phyloP scores from a whole-genome alignment of 306 rosid genomes.

The Malus domestica region DNA sequence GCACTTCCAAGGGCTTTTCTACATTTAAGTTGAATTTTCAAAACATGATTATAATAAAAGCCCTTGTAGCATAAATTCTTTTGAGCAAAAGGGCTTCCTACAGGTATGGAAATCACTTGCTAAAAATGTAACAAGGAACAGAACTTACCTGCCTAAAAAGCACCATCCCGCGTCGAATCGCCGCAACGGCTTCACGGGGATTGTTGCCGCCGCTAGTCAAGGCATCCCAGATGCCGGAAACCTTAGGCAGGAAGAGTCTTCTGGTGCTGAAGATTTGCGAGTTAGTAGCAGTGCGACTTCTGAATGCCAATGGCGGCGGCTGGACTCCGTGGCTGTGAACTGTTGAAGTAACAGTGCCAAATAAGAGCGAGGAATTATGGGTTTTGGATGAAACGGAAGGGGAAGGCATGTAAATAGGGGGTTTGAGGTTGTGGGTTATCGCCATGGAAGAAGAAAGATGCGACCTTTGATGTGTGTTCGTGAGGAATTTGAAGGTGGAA shows the following conservation, averaged over 20 bases:
- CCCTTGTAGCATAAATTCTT: too few relatives aligned
- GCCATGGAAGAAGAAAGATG: constrained; percentile 31
- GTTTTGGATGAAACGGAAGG: constrained; percentile 22
- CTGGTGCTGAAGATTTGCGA: constrained; percentile 23
- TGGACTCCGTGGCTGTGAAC: constrained; percentile 11
- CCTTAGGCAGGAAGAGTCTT: constrained; percentile 61
- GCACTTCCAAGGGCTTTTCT: too few relatives aligned
- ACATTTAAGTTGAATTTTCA: too few relatives aligned
- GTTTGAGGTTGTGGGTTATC: constrained; percentile 25
- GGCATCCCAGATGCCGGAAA: constrained; percentile 84
- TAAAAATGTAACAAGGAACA: neutral
- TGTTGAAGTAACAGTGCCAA: constrained; percentile 13
- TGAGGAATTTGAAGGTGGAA: neutral
- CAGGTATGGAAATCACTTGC: too few relatives aligned
- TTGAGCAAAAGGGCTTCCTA: too few relatives aligned
- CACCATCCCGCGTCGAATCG: constrained; percentile 75
- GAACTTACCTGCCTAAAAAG: constrained; percentile 61
- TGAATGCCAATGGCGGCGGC: constrained; percentile 13
- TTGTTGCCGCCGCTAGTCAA: constrained; percentile 58
- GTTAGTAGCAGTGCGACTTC: neutral
- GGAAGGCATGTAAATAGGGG: constrained; percentile 22
- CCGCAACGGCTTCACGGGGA: constrained; percentile 51
- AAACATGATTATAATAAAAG: too few relatives aligned
- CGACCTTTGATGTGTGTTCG: neutral
- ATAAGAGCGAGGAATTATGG: constrained; percentile 12